Percentiles rank a stretch among this genome's conserved stretches.
These are phyloP conservation scores for Eutypa lata DNA, from an alignment of 2,329 filamentous ascomycete genomes.

Conservation along the genomic window DNA sequence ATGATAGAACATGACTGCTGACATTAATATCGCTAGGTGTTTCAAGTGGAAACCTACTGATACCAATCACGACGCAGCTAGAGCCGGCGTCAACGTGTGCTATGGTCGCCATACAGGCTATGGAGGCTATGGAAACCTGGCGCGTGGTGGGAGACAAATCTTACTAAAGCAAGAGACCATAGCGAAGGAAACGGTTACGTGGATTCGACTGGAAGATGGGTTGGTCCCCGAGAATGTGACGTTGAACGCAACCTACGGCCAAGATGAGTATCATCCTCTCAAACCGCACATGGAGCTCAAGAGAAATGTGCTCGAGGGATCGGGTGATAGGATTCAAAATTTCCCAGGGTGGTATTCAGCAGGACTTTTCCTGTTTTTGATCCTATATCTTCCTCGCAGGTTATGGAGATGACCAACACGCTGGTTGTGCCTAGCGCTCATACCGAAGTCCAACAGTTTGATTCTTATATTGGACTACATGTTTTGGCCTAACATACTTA, in stretches of 20 bases:
- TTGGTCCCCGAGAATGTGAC: not conserved
- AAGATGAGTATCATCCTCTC: not conserved
- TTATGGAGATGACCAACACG: not conserved
- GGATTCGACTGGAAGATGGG: not conserved
- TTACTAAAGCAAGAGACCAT: not conserved
- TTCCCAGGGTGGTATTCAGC: not conserved
- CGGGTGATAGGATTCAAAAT: not conserved
- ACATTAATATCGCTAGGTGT: not conserved
- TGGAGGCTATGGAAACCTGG: not conserved
- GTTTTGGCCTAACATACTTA: not conserved
- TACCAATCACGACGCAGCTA: not conserved
- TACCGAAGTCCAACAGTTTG: not conserved
- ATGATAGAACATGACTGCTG: not conserved
- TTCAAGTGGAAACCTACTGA: not conserved
- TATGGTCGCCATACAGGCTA: constrained; percentile 1
- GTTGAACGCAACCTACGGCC: not conserved
- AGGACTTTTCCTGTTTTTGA: not conserved
- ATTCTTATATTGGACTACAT: not conserved
- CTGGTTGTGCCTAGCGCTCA: not conserved
- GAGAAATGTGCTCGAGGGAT: not conserved
- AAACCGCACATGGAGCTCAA: not conserved
- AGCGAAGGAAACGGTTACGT: not conserved
- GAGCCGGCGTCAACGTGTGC: constrained; percentile 5
- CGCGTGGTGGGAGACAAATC: not conserved
- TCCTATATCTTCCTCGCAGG: not conserved